Evolutionary conservation across 176 grass and related monocot genomes (phyloP).

Genomic region (Panicum miliaceum): DNA sequence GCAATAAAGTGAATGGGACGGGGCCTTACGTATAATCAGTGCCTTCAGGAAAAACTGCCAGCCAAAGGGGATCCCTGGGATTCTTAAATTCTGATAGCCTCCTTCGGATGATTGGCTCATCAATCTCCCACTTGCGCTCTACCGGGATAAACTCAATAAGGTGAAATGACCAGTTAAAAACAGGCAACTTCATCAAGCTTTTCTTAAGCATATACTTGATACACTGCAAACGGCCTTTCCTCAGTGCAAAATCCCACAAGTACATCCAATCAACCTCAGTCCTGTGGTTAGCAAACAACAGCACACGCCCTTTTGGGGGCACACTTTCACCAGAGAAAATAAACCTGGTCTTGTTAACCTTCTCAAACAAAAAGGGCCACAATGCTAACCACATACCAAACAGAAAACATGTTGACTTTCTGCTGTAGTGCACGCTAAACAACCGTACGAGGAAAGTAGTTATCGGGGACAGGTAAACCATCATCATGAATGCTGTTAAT

Average conservation of each 20-base stretch:
- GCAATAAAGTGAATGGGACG: slow-evolving; percentile 20
- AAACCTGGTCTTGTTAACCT: slow-evolving; percentile 86
- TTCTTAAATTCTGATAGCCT: slow-evolving; percentile 61
- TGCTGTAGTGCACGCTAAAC: slow-evolving; percentile 81
- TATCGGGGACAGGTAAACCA: slow-evolving; percentile 71
- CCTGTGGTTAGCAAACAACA: slow-evolving; percentile 94
- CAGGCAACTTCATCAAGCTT: slow-evolving; percentile 93
- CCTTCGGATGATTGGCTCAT: slow-evolving; percentile 71
- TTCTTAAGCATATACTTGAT: slow-evolving; percentile 98
- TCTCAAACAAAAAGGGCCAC: slow-evolving; percentile 95
- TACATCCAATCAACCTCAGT: slow-evolving; percentile 99
- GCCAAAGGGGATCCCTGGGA: slow-evolving; percentile 73
- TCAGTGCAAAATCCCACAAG: slow-evolving; percentile 92
- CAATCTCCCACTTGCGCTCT: slow-evolving; percentile 91
- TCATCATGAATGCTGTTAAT: slow-evolving; percentile 76
- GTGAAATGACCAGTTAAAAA: slow-evolving; percentile 93
- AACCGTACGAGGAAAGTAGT: slow-evolving; percentile 67
- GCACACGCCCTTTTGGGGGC: slow-evolving; percentile 57
- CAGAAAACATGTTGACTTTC: slow-evolving; percentile 77
- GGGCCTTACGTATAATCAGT: slow-evolving; percentile 84
- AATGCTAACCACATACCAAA: slow-evolving; percentile 88
- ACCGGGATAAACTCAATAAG: slow-evolving; percentile 90
- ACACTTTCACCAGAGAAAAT: slow-evolving; percentile 83
- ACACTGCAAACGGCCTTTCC: slow-evolving; percentile 78
- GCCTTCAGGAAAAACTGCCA: slow-evolving; percentile 90